Conservation (phyloP, 2,329 filamentous ascomycete species). For the Trichoderma polysporum region DNA sequence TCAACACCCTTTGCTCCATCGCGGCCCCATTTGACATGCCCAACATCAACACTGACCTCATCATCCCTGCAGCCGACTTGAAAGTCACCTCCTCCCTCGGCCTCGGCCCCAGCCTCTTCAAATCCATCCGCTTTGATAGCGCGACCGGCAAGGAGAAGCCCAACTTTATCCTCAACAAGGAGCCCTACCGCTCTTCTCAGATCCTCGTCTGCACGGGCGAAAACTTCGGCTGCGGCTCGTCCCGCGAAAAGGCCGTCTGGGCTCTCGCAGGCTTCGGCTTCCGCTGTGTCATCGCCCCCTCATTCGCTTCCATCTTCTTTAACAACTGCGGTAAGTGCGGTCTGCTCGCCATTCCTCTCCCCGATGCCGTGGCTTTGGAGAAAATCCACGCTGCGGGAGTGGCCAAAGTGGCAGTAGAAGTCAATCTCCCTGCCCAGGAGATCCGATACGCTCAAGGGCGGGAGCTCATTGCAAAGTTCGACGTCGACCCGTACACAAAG, state of each 20-base stretch:
- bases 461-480: conserved; percentile 73
- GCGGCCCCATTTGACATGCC: conserved; percentile 82
- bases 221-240: conserved; percentile 94
- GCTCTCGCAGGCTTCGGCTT: conserved; percentile 96
- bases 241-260: conserved; percentile 95
- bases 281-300: conserved; percentile 86
- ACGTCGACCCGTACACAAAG: conserved; percentile 90
- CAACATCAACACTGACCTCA: conserved; percentile 96
- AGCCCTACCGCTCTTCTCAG: conserved; percentile 81
- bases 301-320: conserved; percentile 79
- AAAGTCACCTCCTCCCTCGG: no score
- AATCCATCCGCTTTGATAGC: conserved; percentile 73
- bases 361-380: conserved; percentile 63
- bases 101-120: conserved; percentile 83
- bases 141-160: conserved; percentile 69
- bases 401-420: conserved; percentile 77
- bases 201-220: conserved; percentile 87
- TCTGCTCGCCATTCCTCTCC: conserved; percentile 84
- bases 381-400: conserved; percentile 73
- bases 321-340: conserved; percentile 99
- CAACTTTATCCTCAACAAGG: conserved; percentile 85
- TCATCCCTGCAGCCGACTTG: conserved; percentile 99
- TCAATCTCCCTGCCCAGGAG: conserved; percentile 81
- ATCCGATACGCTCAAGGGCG: conserved; percentile 77
- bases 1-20: conserved; percentile 78